Conservation (phyloP, 139 green algal genomes). For the Bryopsis sp. region DNA sequence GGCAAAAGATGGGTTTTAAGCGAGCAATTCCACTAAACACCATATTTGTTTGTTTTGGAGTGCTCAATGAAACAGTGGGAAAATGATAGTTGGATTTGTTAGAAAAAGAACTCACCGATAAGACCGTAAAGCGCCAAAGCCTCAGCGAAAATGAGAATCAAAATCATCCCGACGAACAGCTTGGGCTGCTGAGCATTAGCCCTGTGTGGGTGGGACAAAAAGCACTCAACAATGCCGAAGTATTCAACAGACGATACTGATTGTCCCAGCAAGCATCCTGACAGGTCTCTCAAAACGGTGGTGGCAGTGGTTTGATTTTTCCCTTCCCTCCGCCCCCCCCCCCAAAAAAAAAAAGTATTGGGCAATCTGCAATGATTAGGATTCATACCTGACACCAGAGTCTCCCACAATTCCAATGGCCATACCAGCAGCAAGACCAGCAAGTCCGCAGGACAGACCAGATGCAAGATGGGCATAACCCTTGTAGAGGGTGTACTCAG, state of each 20-base stretch:
- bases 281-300: no score
- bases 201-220: conserved; percentile 27
- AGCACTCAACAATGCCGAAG: neutral
- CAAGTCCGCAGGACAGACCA: conserved; percentile 90
- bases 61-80: neutral
- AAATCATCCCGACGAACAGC: conserved; percentile 99
- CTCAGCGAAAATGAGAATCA: conserved; percentile 99
- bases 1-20: neutral
- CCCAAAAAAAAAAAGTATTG: no score
- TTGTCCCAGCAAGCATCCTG: neutral
- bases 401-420: conserved; percentile 98
- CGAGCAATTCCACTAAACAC: neutral
- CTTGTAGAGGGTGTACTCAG: conserved; percentile 93
- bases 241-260: conserved; percentile 2
- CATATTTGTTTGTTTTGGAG: neutral
- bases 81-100: no score
- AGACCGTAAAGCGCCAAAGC: conserved; percentile 96
- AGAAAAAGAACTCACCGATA: conserved; percentile 87
- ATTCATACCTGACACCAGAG: conserved; percentile 77
- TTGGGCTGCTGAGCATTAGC: conserved; percentile 99
- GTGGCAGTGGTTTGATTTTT: no score
- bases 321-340: no score
- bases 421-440: conserved; percentile 93
- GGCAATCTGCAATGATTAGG: no score
- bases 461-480: conserved; percentile 95